Evolutionary conservation across 2,329 filamentous ascomycete genomes (phyloP).

Genomic region (Fusarium piperis): DNA sequence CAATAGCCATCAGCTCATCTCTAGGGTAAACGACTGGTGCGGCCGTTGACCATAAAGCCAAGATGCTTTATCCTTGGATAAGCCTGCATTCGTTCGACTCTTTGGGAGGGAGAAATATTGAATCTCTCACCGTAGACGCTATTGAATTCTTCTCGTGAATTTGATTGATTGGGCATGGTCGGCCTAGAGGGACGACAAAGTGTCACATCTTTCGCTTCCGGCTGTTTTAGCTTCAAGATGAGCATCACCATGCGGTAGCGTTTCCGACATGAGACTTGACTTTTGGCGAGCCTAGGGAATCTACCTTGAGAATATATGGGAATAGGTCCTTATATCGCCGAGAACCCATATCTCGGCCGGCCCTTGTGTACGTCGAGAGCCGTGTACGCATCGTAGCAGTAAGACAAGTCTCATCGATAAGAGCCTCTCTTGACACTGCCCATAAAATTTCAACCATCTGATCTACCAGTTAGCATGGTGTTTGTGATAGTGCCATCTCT

Average conservation of each 20-base stretch:
- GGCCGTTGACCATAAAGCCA: not conserved
- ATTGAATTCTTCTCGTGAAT: rapidly evolving
- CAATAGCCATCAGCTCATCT: not conserved
- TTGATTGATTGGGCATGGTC: not conserved
- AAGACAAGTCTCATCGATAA: no score
- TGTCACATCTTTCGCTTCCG: not conserved
- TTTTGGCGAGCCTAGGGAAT: no score
- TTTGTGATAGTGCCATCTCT: rapidly evolving
- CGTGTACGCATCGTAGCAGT: no score
- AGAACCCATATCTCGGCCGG: no score
- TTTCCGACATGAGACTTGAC: no score
- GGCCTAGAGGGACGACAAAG: not conserved
- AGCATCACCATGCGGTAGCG: no score
- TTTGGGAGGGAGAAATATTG: rapidly evolving
- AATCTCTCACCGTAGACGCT: no score
- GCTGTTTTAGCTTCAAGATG: no score
- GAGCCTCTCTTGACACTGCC: no score
- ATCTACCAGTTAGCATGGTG: not conserved
- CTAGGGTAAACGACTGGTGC: not conserved
- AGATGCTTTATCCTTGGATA: not conserved
- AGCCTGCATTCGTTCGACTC: not conserved
- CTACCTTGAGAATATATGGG: no score
- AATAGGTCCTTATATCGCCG: no score
- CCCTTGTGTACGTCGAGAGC: no score
- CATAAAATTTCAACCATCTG: not conserved